A percentile compares a stretch with the other conserved stretches of the same genome.
These are phyloP conservation scores for Ceratonia siliqua DNA, from an alignment of 306 rosid genomes.

Conservation along the genomic window DNA sequence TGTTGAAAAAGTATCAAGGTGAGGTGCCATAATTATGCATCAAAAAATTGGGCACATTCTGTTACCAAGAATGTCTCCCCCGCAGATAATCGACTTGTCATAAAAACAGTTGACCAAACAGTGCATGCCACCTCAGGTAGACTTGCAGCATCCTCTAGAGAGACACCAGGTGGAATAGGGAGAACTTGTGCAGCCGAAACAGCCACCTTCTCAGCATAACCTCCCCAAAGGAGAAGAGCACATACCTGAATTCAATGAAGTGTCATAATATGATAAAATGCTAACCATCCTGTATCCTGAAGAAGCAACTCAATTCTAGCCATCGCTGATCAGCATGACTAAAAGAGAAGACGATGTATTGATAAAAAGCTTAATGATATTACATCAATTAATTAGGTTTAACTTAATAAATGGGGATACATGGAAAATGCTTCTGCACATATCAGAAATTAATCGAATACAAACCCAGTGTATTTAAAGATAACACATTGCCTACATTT, in stretches of 20 bases:
- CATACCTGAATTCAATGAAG: slow-evolving; percentile 24
- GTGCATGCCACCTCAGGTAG: slow-evolving; percentile 74
- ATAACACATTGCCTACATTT: no score
- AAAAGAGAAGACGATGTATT: no score
- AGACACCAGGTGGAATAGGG: slow-evolving; percentile 59
- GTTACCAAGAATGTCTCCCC: slow-evolving; percentile 64
- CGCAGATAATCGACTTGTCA: slow-evolving; percentile 51
- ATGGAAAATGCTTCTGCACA: no score
- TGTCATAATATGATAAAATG: no score
- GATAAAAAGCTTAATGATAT: no score
- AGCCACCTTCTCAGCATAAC: slow-evolving; percentile 45
- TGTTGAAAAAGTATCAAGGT: not conserved
- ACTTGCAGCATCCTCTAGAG: slow-evolving; percentile 61
- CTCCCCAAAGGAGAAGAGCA: slow-evolving; percentile 44
- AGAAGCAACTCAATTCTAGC: no score
- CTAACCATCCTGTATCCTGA: no score
- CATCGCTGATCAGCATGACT: no score
- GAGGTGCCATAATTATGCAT: not conserved
- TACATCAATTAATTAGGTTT: no score
- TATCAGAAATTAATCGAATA: no score
- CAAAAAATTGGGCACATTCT: not conserved
- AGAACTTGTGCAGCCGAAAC: slow-evolving; percentile 59
- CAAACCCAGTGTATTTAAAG: no score
- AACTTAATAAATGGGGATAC: no score
- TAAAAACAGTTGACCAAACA: slow-evolving; percentile 72